phyloP scores from a whole-genome alignment of 2,329 filamentous ascomycete species.

The Pyrenophora tritici-repentis region DNA sequence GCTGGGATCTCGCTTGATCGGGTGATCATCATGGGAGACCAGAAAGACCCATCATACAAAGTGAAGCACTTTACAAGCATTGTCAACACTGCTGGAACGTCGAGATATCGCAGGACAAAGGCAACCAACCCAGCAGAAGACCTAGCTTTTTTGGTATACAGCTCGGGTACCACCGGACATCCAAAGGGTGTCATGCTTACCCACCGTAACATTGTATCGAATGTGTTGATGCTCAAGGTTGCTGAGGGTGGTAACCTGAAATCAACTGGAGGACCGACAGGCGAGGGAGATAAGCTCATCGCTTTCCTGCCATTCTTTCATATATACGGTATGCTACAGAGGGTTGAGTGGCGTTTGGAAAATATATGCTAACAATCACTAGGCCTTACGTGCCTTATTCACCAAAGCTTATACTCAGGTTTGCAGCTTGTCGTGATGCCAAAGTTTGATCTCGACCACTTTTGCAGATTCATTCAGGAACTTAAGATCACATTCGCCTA shows the following conservation, averaged over 20 bases:
- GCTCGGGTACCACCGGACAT: conserved; percentile 84
- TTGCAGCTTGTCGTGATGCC: conserved; percentile 72
- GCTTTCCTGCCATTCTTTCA: conserved; percentile 89
- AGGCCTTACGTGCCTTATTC: conserved; percentile 74
- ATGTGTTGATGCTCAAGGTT: conserved; percentile 56
- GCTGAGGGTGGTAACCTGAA: conserved; percentile 57
- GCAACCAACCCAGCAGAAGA: conserved; percentile 69
- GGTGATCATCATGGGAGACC: conserved; percentile 77
- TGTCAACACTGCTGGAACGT: conserved; percentile 64
- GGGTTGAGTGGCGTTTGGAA: neutral
- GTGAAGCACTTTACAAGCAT: conserved; percentile 76
- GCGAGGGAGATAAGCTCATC: conserved; percentile 72
- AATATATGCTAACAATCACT: neutral
- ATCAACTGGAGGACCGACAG: conserved; percentile 63
- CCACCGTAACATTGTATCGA: conserved; percentile 81
- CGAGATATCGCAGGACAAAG: conserved; percentile 64
- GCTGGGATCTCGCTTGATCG: conserved; percentile 73
- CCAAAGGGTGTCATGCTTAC: conserved; percentile 91
- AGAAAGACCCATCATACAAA: conserved; percentile 60
- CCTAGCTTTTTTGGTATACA: conserved; percentile 84
- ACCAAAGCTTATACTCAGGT: conserved; percentile 69
- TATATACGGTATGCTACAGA: conserved; percentile 70
- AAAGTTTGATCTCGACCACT: conserved; percentile 80
- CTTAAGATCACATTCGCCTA: conserved; percentile 77
- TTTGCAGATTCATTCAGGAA: conserved; percentile 76